Evolutionary conservation across 257 asterid species (phyloP), one percentile per base, ranked within the genome.

Genomic region (Przewalskia tangutica): DNA sequence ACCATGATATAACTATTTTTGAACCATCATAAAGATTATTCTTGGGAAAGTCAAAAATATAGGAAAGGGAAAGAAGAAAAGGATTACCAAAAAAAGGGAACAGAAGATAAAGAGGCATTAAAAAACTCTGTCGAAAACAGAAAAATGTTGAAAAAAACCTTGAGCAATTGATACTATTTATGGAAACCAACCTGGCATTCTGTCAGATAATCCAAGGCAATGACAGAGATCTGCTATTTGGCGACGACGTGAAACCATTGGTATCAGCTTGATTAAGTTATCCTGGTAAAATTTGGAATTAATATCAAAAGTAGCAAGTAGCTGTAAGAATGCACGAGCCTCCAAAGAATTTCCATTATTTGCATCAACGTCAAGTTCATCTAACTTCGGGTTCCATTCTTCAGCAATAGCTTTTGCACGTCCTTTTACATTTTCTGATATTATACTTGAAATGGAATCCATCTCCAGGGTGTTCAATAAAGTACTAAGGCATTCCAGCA

Each of bases 211-310:
- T 71, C 98, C 98, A 89, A 96, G 99, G 81, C 85, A 89, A 79
- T 97, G 98, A 81, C 99, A 96, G 80, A 96, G 85, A 82, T 96
- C 99, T 81, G 99, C 98, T 64, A 97, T 92, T 86, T 96, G 99
- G 53, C 98, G 93, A 56, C 99, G 97, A 40, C 99, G 97, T 82
- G 98, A 94, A 71, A 96, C 99, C 99, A 96, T 96, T 53, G 99
- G 99, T 82, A 96, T 92, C 60, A 96, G 86, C 81, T 91, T 96
- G 85, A 91, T 88, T 87, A 96, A 86, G 86, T 84, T 85, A 71
- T 90, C 97, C 88, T 93, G 94, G 83, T 93, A 89, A 83, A 96
- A 96, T 81, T 89, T 92, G 17, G 99, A 91, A 84, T 93, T 90
- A 64, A 96, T 92, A 79, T 92, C 94, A 87, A 92, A 96, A 70